Conservation (phyloP, 176 grass and related monocot genomes). For the Lolium multiflorum region DNA sequence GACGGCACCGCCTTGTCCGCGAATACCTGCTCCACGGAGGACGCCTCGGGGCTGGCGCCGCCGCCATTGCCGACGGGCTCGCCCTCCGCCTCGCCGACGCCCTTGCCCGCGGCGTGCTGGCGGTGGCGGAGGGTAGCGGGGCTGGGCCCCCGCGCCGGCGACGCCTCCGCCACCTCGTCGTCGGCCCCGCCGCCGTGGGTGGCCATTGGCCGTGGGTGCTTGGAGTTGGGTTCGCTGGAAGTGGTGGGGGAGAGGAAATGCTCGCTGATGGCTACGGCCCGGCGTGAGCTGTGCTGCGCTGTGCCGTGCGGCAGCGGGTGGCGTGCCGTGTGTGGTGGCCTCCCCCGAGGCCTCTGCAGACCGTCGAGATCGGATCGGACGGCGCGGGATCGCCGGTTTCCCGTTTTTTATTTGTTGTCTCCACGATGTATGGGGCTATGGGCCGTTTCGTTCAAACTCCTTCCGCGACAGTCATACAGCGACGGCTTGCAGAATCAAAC, state of each 20-base stretch:
- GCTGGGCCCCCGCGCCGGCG: slow-evolving; percentile 1
- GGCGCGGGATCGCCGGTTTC: not conserved
- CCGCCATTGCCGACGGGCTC: not conserved
- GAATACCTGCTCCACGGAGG: slow-evolving; percentile 67
- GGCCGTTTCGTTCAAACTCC: not conserved
- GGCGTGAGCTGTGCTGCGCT: slow-evolving; percentile 30
- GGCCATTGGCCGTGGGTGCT: slow-evolving; percentile 19
- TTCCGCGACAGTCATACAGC: not conserved
- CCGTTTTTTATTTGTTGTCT: not conserved
- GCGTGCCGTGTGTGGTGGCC: not conserved
- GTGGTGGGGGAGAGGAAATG: not conserved
- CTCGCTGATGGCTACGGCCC: not conserved
- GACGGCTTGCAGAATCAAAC: not conserved
- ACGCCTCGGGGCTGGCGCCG: slow-evolving; percentile 1
- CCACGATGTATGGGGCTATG: slow-evolving; percentile 1
- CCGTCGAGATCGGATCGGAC: slow-evolving; percentile 15
- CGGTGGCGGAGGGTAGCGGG: slow-evolving; percentile 46
- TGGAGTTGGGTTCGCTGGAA: not conserved
- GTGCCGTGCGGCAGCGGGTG: not conserved
- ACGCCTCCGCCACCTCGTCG: slow-evolving; percentile 48
- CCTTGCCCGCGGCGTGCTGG: too few relatives aligned
- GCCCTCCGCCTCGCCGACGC: not conserved
- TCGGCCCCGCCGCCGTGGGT: not conserved
- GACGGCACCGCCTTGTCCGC: slow-evolving; percentile 63
- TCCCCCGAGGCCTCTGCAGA: rapidly evolving